Base-by-base conservation (phyloP, 1,284 basidiomycete genomes). In the Ganoderma resinaceum region DNA sequence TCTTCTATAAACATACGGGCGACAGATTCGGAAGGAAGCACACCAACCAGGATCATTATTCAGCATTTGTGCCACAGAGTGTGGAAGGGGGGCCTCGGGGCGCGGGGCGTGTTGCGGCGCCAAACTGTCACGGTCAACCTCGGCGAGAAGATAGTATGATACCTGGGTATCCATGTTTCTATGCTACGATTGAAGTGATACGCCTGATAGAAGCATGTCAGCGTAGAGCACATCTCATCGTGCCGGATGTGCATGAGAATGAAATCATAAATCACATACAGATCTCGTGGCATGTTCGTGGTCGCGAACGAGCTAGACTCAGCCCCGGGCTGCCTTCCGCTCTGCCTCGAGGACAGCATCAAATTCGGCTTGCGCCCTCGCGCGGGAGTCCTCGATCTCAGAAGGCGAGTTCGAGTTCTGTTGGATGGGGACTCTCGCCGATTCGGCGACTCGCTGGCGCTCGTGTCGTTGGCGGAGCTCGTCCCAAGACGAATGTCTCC, bases 401-500 rank as follows among this genome's bases (percentile, higher is more conserved):
- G 63, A 62, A 42, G 40, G 65, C 18, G 61, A 26, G 58, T 20
- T n/a, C 65, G 61, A 66, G 58, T 67, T 66, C 67, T 55, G 71
- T 33, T 66, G 53, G 35, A 63, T 58, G 38, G 61, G 16, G 14
- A 46, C 43, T 59, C 42, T 67, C 8, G n/a, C 58, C 11, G 58
- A 60, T 26, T 57, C 66, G 1, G 63, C 46, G 20, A 75, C 73
- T 71, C 61, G 76, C 70, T 73, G 81, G 80, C 78, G 79, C 76
- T 89, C 88, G 68, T 91, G 85, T 38, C 78, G 82, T 75, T 91
- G 88, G 43, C 91, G 87, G 35, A 92, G 81, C 40, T 79, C 77
- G 73, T 92, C 91, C 91, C 91, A 92, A 6, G 89, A 83, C 16
- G 91, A 91, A 29, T 80, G 80, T 38, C 81, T 77, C 3, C 81